Evolutionary conservation across 1,284 basidiomycete species (phyloP), one percentile per base, ranked within the genome.

Genomic region (Ganoderma boninense): DNA sequence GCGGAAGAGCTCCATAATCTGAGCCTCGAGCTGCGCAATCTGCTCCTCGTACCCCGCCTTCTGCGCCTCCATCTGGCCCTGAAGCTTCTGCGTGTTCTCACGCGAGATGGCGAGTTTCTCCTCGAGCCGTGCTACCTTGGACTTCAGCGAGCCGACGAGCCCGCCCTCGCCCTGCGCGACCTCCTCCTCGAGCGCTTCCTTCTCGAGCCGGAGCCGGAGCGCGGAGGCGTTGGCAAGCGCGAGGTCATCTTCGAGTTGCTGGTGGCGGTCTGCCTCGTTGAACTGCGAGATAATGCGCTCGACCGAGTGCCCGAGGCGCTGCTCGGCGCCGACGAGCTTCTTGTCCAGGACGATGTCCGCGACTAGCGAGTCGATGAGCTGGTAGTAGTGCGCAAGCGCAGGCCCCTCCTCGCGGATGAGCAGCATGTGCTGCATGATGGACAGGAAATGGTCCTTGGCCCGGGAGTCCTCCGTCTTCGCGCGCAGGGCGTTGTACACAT

Each of bases 321-420:
- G 89, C 70, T 96, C 94, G 38, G 96, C 95, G 43, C 95, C 94
- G 40, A 88, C 89, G 64, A 96, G 87, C 76, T 95, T 95, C 81
- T 96, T 95, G 81, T 98, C 96, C 83, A 98, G 89, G 32, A 99
- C 97, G 60, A 99, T 91, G 76, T 97, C 95, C 43, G 95, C 92
- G 62, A 99, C 90, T 63, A 99, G 86, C n/a, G 94, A 92, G 80
- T 99, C 96, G 76, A 99, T 89, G 62, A 99, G 89, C 82, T 97
- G 96, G 81, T 95, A 98, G 82, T 97, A 95, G 76, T 97, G 93
- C 43, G 90, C 89, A 79, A 95, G 88, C 43, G 92, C 88, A 43
- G 94, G 92, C 2, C 94, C 95, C 70, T 98, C 96, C 74, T 95
- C 94, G 71, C 93, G 90, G 74, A 99, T 95, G 71, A 99, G 88